Base-by-base conservation (phyloP, 2,329 filamentous ascomycete genomes). In the Taxawa tesnikishii region DNA sequence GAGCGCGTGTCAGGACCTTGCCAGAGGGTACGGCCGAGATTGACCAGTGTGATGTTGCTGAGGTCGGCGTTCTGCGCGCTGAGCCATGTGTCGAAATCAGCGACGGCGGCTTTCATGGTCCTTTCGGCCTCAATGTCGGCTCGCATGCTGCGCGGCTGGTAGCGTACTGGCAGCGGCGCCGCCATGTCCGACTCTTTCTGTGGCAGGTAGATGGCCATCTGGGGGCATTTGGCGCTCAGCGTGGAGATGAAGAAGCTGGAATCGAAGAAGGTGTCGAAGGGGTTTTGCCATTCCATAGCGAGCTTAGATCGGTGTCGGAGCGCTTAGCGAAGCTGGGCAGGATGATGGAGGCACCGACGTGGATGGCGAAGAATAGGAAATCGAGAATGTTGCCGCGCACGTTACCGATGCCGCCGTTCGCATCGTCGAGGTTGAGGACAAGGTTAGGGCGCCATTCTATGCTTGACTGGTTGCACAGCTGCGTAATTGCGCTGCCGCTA, bases 291-390 rank as follows among this genome's bases (percentile, higher is more conserved):
- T 25, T 48, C 45, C 41, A 48, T 15, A 46, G 39, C 26, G 42
- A 38, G 15, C 32, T 39, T 28, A 45, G 24, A 37, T 44, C 33
- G 14, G 32, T 29, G 4, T 38, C 7, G 13, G 39, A 38, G 8
- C 44, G 26, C 3, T 28, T 29, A 16, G 42, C 45, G 32, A 43
- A 40, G 14, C 34, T 34, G 4, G 38, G 42, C 2, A 41, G 15
- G 10, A 45, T 25, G 15, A 50, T 55, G 43, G 43, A 38, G 54
- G 63, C 63, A 33, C 64, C 64, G 26, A 62, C 58, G 48, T 65
- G 60, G 18, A 67, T 64, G 10, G 60, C 61, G 31, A 61, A 55
- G 26, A 62, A 55, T 14, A 67, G 44, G 43, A 63, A 67, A 36
- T 56, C 58, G 31, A 67, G 44, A 21, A 62, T 48, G n/a, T 55